Evolutionary conservation across 1,284 basidiomycete species (phyloP), one percentile per base, ranked within the genome.

Genomic region (Chiua sp.): DNA sequence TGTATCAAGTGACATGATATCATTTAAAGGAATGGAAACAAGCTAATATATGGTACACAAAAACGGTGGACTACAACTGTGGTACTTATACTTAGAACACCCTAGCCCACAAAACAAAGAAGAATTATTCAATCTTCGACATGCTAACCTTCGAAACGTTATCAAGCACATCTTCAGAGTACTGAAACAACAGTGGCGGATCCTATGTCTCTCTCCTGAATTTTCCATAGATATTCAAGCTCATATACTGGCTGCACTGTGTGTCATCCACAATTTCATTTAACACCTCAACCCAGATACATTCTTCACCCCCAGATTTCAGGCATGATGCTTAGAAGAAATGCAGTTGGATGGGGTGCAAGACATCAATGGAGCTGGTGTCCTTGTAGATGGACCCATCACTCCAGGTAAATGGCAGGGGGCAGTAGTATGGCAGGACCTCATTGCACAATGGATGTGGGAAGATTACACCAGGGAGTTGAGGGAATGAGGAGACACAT

Each of bases 121-220:
- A 26, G 26, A 26, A 26, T 26, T 26, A 26, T 26, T 26, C 26
- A 26, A 26, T 26, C 68, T 81, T 73, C 64, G 80, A 80, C 63
- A 49, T 32, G 28, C 47, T 28, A 49, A 32, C 30, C 47, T 49
- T 49, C 18, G 26, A 23, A 49, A 49, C 18, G 13, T 67, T 80
- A 1, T 65, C 68, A 2, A 78, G 81, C 71, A 72, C 78, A 74
- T 78, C 11, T 82, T 82, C 74, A 77, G 78, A 30, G 69, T 79
- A 32, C 22, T 77, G 47, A 80, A 82, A 65, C 61, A 60, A 3
- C 63, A 68, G 22, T 80, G 70, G 58, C 42, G 50, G 8, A 65
- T 80, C 35, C 63, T 78, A n/a, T 56, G 47, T 0, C 16, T 57
- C 12, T 56, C 69, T 15, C 68, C 6, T 11, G 62, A 77, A 33